phyloP scores from a whole-genome alignment of 176 grass and related monocot species.

The Avena eriantha region DNA sequence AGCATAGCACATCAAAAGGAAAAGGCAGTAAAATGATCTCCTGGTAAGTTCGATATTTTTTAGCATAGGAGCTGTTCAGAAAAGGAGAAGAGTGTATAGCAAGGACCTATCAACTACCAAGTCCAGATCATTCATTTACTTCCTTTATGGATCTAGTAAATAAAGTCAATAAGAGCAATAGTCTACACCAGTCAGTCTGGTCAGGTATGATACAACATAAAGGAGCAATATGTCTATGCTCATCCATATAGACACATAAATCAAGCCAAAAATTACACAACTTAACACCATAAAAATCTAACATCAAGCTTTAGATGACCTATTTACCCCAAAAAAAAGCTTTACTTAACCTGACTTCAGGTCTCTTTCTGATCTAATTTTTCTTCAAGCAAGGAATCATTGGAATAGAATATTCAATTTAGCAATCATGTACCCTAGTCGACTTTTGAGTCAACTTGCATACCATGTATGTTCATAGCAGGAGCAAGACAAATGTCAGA shows the following conservation, averaged over 20 bases:
- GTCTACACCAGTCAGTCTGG: background rate
- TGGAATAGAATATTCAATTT: background rate
- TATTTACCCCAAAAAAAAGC: background rate
- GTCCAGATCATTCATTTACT: background rate
- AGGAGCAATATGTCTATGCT: slow-evolving; percentile 7
- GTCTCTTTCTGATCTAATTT: background rate
- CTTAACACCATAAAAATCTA: background rate
- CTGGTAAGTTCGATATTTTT: background rate
- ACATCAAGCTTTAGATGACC: background rate
- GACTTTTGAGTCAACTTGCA: background rate
- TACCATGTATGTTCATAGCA: background rate
- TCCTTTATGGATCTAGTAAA: background rate
- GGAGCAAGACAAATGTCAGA: background rate
- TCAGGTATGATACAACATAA: slow-evolving; percentile 15
- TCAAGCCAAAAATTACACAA: background rate
- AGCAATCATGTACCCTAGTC: background rate
- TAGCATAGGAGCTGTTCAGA: background rate
- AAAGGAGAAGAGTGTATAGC: background rate
- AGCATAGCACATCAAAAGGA: background rate
- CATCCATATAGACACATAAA: slow-evolving; percentile 1
- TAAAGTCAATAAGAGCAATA: background rate
- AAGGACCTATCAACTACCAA: background rate
- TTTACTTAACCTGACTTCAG: background rate
- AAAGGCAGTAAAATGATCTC: background rate
- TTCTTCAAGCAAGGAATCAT: background rate